These are phyloP conservation scores for Omphalotus olearius DNA, from an alignment of 1,284 basidiomycete genomes.

Conservation along the genomic window DNA sequence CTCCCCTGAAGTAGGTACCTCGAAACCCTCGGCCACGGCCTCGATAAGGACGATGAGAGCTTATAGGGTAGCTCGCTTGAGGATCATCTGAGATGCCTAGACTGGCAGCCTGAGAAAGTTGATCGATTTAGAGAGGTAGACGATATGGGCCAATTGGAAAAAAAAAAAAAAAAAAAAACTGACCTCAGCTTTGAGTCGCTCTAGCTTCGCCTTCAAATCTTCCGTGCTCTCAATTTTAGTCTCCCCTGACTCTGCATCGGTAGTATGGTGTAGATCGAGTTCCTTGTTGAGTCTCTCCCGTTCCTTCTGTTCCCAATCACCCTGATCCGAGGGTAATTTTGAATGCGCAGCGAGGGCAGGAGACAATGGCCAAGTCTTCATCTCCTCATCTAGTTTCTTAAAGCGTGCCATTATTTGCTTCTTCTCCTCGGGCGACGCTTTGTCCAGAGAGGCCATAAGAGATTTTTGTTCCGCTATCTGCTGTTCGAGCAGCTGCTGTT, in stretches of 20 bases:
- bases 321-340: slow-evolving; percentile 9
- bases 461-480: slow-evolving; percentile 90
- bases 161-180: too few species aligned
- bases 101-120: slow-evolving; percentile 60
- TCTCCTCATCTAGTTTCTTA: slow-evolving; percentile 78
- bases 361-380: slow-evolving; percentile 43
- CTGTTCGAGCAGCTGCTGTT: slow-evolving; percentile 76
- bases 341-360: slow-evolving; percentile 23
- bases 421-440: slow-evolving; percentile 71
- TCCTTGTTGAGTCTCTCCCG: slow-evolving; percentile 72
- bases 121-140: neutral
- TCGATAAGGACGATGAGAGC: slow-evolving; percentile 61
- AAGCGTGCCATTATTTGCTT: slow-evolving; percentile 76
- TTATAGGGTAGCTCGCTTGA: slow-evolving; percentile 30
- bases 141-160: slow-evolving; percentile 2
- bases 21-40: slow-evolving; percentile 61
- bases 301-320: slow-evolving; percentile 49
- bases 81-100: slow-evolving; percentile 63
- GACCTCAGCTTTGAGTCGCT: slow-evolving; percentile 81
- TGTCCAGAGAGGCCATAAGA: slow-evolving; percentile 69
- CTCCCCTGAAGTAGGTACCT: slow-evolving; percentile 57
- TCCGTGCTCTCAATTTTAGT: slow-evolving; percentile 60
- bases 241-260: slow-evolving; percentile 27
- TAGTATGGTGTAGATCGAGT: slow-evolving; percentile 57
- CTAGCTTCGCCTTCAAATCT: slow-evolving; percentile 75